These are phyloP conservation scores for Didymella glomerata DNA, from an alignment of 2,329 filamentous ascomycete genomes.

Conservation along the genomic window DNA sequence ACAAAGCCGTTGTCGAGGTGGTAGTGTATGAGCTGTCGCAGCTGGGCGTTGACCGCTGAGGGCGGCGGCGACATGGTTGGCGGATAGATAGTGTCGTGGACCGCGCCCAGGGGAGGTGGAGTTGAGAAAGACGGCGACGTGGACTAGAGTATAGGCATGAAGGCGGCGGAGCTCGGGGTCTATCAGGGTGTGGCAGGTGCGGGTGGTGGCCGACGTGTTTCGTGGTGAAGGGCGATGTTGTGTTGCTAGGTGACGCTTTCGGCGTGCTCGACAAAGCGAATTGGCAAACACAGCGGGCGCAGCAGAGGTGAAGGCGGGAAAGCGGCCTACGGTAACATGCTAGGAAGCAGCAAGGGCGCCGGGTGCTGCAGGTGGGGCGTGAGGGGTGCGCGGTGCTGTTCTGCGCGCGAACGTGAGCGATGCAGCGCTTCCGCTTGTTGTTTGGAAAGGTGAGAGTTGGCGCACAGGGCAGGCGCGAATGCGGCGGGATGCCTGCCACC, in stretches of 20 bases:
- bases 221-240: conserved; percentile 37
- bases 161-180: conserved; percentile 27
- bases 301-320: conserved; percentile 24
- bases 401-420: conserved; percentile 21
- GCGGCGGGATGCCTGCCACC: conserved; percentile 14
- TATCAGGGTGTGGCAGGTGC: conserved; percentile 7
- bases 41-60: conserved; percentile 65
- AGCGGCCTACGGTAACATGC: conserved; percentile 27
- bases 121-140: conserved; percentile 16
- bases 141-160: conserved; percentile 37
- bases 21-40: conserved; percentile 73
- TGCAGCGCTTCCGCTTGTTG: conserved; percentile 39
- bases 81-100: conserved; percentile 14
- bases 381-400: conserved; percentile 20
- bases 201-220: conserved; percentile 23
- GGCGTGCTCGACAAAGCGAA: conserved; percentile 50
- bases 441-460: conserved; percentile 25
- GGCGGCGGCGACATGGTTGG: conserved; percentile 65
- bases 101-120: conserved; percentile 17
- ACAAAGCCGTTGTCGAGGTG: conserved; percentile 88
- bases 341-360: conserved; percentile 21
- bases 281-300: conserved; percentile 44
- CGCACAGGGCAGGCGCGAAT: conserved; percentile 24
- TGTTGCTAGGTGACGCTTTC: conserved; percentile 48
- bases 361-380: conserved; percentile 21